phyloP scores from a whole-genome alignment of 371 early-diverging fungal genomes.

The Mycotypha africana region DNA sequence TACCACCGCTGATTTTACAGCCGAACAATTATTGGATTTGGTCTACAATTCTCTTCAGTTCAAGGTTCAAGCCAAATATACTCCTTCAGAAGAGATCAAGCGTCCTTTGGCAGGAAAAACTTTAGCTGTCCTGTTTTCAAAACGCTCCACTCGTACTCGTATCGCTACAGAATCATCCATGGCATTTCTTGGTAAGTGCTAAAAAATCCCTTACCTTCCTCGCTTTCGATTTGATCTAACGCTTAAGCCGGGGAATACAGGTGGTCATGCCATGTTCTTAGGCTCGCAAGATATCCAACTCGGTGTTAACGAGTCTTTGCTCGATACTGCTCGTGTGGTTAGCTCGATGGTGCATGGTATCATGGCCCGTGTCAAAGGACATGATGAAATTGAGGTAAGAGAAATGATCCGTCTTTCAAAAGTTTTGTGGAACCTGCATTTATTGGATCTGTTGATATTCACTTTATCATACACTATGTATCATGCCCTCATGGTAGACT shows the following conservation, averaged over 20 bases:
- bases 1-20: constrained; percentile 43
- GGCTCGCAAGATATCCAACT: constrained; percentile 92
- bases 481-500: no score
- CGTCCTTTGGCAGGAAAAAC: constrained; percentile 68
- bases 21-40: constrained; percentile 40
- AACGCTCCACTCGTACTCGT: constrained; percentile 93
- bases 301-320: constrained; percentile 86
- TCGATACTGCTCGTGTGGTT: constrained; percentile 86
- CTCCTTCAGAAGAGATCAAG: constrained; percentile 34
- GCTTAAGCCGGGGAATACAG: no score
- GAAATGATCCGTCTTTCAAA: no score
- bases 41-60: constrained; percentile 37
- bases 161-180: constrained; percentile 93
- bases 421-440: no score
- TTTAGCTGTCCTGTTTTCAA: constrained; percentile 87
- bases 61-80: constrained; percentile 40
- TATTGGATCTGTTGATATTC: no score
- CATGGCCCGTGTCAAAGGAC: constrained; percentile 88
- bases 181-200: constrained; percentile 76
- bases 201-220: no score
- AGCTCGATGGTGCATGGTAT: constrained; percentile 93
- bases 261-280: constrained; percentile 92
- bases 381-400: constrained; percentile 79
- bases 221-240: no score
- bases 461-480: no score